Percentiles rank a stretch among this genome's conserved stretches.
Evolutionary conservation across 331 rosid species (phyloP).

Genomic region (Arachis monticola): DNA sequence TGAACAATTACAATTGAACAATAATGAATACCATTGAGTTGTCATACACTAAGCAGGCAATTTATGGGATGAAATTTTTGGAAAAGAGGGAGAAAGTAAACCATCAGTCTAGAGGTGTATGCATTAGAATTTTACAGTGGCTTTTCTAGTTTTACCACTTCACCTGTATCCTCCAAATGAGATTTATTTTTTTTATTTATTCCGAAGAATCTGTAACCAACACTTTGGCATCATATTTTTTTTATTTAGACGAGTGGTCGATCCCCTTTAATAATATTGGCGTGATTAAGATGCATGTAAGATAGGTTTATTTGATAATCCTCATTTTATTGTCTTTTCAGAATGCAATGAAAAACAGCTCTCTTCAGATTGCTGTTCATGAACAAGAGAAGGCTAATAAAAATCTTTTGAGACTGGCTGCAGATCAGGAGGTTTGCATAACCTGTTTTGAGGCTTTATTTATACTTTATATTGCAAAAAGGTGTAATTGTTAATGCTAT

Average conservation of each 20-base stretch:
- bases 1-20: slow-evolving; percentile 6
- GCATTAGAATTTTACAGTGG: slow-evolving; percentile 20
- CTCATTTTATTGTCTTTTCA: slow-evolving; percentile 46
- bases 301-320: slow-evolving; percentile 34
- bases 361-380: slow-evolving; percentile 82
- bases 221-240: slow-evolving; percentile 28
- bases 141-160: background rate
- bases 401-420: slow-evolving; percentile 82
- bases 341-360: slow-evolving; percentile 67
- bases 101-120: background rate
- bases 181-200: background rate
- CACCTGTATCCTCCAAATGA: background rate
- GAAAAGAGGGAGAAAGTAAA: background rate
- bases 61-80: slow-evolving; percentile 22
- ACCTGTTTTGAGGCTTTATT: slow-evolving; percentile 32
- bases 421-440: slow-evolving; percentile 89
- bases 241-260: slow-evolving; percentile 24
- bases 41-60: background rate
- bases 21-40: slow-evolving; percentile 17
- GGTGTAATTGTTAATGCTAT: slow-evolving; percentile 33
- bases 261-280: slow-evolving; percentile 23
- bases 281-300: slow-evolving; percentile 24
- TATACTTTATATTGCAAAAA: slow-evolving; percentile 31
- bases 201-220: slow-evolving; percentile 16
- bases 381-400: slow-evolving; percentile 84